Evolutionary conservation across 2,329 filamentous ascomycete genomes (phyloP), one percentile per base, ranked within the genome.

Genomic region (Penicillium hordei): DNA sequence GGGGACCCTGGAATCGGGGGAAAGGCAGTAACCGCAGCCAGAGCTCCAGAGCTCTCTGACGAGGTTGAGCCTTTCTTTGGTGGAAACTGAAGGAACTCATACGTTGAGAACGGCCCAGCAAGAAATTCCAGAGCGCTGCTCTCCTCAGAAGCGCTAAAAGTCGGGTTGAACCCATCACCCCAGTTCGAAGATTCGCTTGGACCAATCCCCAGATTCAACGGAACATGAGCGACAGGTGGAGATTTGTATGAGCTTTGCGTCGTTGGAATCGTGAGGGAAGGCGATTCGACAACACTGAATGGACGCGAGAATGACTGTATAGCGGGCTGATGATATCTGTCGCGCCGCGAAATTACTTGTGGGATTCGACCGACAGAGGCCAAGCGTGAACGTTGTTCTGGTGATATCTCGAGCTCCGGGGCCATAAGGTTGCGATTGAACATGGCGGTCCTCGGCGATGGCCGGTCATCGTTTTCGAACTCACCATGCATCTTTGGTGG

Each of bases 351-450:
- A 31, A 93, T 81, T 4, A 96, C 91, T 66, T 86, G 87, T 9
- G 93, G 93, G 51, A 96, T 96, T 17, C 93, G 86, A 9, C 92
- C 93, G 46, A 96, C 87, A 65, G 93, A 91, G 29, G 87, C 86
- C 19, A 96, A 78, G 55, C 92, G 83, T 10, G 84, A 84, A 10
- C 76, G 77, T 38, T 75, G 74, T 62, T 71, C 48, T 23, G 52
- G 52, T 46, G 45, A 65, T 6, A 42, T 52, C 12, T 70, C 60
- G 25, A 59, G 55, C 17, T 59, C 62, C 13, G 55, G 17, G 9
- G 49, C 43, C 52, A 58, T 55, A 8, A 63, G 52, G 45, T 73
- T 68, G 43, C 65, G 70, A 39, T 71, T 71, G 34, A 76, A 72
- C 55, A 74, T 70, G 7, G 75, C 70, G 5, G 61, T 65, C 53